Evolutionary conservation across 805 yeast genomes (phyloP), one percentile per base, ranked within the genome.

Genomic region (Saccharomycopsis javanensis): DNA sequence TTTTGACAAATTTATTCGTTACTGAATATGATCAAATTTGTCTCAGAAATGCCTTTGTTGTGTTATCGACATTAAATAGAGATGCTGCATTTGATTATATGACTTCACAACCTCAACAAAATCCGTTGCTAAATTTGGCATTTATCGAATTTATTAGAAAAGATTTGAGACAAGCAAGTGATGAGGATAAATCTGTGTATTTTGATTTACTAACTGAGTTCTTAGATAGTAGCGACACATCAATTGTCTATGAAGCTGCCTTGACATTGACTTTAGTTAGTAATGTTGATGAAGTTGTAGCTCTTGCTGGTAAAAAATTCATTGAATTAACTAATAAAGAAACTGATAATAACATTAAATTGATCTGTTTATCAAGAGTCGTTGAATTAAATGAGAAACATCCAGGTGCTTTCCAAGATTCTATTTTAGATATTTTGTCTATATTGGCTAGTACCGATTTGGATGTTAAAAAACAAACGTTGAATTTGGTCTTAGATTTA

Each of bases 1-100:
- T 92, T 61, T 77, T 92, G 63, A 75, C 77, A 62, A 79, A 79
- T 56, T 88, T 90, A 69, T 76, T 94, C 66, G 78, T 76, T 54
- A 85, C 81, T 33, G 99, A 94, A 73, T 81, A 86, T 59, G 99
- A 94, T 69, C 85, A 96, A 34, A 88, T 95, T 18, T 92, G 98
- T 75, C 87, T 87, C 69, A 82, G 99, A 71, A 94, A 94, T 70
- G 98, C 97, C 1, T 95, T 94, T 69, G 83, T 90, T 55, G 88
- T 94, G 61, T 75, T 94, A 61, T 80, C 95, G 45, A 85, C 82
- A 64, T 75, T 95, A 67, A 86, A 87, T 69, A 81, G 97, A 67
- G 94, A 85, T 57, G 82, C 86, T 42, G 96, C 98, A 25, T 80
- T 89, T 65, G 81, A 80, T 61, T 94, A 82, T 71, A 73, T 84